Evolutionary conservation across 495 filamentous ascomycete species (phyloP).

Genomic region (Xylaria cubensis): DNA sequence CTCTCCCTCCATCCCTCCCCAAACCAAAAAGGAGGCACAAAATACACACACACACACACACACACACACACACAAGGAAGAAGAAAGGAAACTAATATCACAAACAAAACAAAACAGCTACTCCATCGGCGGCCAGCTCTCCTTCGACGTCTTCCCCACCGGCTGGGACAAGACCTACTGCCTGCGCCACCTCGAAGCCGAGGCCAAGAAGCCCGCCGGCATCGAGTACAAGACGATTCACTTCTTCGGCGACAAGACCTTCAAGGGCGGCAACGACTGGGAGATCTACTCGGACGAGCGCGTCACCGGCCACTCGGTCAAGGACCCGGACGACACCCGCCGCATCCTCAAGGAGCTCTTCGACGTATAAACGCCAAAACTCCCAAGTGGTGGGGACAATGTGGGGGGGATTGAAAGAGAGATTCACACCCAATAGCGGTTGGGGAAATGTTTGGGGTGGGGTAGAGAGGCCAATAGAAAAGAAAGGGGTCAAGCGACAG

Average conservation of each 20-base stretch:
- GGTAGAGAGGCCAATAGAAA: no score
- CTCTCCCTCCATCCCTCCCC: no score
- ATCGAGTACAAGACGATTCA: conserved; percentile 85
- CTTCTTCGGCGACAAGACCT: conserved; percentile 98
- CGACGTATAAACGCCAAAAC: conserved; percentile 55
- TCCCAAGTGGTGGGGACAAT: no score
- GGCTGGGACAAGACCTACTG: conserved; percentile 99
- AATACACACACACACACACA: no score
- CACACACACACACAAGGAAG: no score
- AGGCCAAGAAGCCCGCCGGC: conserved; percentile 71
- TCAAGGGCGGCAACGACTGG: conserved; percentile 88
- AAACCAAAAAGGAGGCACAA: no score
- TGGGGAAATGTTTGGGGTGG: no score
- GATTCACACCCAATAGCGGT: no score
- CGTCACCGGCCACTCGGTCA: conserved; percentile 84
- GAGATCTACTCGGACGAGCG: conserved; percentile 87
- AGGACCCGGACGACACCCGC: conserved; percentile 80
- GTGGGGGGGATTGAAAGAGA: neutral
- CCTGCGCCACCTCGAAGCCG: conserved; percentile 81
- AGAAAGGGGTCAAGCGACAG: neutral
- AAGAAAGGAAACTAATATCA: neutral
- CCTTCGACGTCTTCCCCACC: conserved; percentile 95
- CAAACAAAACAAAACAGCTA: conserved; percentile 56
- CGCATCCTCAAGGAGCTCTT: conserved; percentile 80
- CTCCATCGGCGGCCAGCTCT: conserved; percentile 95